Conservation (phyloP, 2,329 filamentous ascomycete genomes). For the Aureobasidium sp. region DNA sequence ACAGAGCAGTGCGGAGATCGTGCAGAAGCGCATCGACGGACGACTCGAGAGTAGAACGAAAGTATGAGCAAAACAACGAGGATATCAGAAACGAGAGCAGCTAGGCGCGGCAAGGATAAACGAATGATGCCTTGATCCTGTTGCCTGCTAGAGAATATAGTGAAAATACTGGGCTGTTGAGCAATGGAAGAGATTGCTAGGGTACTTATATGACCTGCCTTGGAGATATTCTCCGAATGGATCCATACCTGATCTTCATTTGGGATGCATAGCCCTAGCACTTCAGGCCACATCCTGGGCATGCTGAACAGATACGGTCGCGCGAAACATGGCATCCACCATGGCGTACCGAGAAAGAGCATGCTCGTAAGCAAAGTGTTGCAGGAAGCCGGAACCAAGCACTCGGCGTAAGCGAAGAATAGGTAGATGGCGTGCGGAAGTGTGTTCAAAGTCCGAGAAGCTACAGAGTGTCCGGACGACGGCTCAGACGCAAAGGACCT, state of each 20-base stretch:
- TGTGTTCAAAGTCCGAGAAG: slow-evolving; percentile 10
- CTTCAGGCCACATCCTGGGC: background rate
- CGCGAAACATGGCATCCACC: background rate
- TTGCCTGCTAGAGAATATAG: background rate
- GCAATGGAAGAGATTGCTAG: background rate
- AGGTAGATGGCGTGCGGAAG: slow-evolving; percentile 8
- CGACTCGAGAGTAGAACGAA: background rate
- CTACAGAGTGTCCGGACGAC: background rate
- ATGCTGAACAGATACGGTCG: background rate
- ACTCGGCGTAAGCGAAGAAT: background rate
- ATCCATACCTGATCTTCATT: background rate
- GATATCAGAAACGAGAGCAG: background rate
- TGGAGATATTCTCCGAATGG: background rate
- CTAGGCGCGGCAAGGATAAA: background rate
- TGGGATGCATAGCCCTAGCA: slow-evolving; percentile 7
- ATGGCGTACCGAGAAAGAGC: slow-evolving; percentile 9
- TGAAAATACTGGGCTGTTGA: background rate
- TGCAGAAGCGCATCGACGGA: background rate
- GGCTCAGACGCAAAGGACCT: background rate
- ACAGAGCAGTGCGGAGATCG: slow-evolving; percentile 11
- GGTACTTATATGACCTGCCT: slow-evolving; percentile 5
- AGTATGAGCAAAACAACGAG: background rate
- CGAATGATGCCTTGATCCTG: slow-evolving; percentile 7
- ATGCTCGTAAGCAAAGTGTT: background rate
- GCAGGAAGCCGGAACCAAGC: slow-evolving; percentile 1